Percentiles rank a stretch among this genome's conserved stretches.
phyloP scores from a whole-genome alignment of 345 rosid species.

The Eucalyptus erythrocorys region DNA sequence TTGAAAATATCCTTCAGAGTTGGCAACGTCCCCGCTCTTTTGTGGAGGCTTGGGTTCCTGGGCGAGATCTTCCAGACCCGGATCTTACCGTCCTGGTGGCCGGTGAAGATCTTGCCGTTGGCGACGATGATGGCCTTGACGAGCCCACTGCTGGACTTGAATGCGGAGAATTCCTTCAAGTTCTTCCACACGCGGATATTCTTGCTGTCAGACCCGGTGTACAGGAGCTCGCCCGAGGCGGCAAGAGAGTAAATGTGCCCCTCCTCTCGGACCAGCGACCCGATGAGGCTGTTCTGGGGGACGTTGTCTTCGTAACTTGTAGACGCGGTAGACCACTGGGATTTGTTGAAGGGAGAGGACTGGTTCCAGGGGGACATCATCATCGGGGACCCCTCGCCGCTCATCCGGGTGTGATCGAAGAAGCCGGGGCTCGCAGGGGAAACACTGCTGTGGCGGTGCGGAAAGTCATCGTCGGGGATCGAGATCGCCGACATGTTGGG shows the following conservation, averaged over 20 bases:
- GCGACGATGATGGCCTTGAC: slow-evolving; percentile 82
- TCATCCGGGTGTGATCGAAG: slow-evolving; percentile 43
- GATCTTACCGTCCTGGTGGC: slow-evolving; percentile 93
- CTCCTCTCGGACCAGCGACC: slow-evolving; percentile 85
- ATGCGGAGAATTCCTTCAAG: slow-evolving; percentile 73
- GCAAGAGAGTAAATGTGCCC: slow-evolving; percentile 94
- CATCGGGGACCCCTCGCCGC: slow-evolving; percentile 89
- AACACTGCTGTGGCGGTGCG: slow-evolving; percentile 61
- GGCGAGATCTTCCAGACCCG: slow-evolving; percentile 79
- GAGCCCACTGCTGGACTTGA: slow-evolving; percentile 87
- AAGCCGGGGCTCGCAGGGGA: slow-evolving; percentile 34
- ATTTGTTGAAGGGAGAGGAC: slow-evolving; percentile 31
- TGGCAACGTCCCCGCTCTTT: slow-evolving; percentile 71
- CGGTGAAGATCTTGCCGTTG: slow-evolving; percentile 77
- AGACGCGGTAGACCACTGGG: slow-evolving; percentile 20
- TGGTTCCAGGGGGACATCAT: slow-evolving; percentile 98
- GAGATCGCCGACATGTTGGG: neutral
- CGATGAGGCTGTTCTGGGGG: slow-evolving; percentile 60
- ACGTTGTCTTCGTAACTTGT: slow-evolving; percentile 19
- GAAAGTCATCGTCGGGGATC: slow-evolving; percentile 27
- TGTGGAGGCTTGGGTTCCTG: slow-evolving; percentile 55
- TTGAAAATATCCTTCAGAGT: slow-evolving; percentile 80
- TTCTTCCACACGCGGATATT: slow-evolving; percentile 97
- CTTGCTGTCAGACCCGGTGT: slow-evolving; percentile 95
- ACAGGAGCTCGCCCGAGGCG: slow-evolving; percentile 69